phyloP scores from a whole-genome alignment of 2,329 filamentous ascomycete species.

The Fusarium kyushuense region DNA sequence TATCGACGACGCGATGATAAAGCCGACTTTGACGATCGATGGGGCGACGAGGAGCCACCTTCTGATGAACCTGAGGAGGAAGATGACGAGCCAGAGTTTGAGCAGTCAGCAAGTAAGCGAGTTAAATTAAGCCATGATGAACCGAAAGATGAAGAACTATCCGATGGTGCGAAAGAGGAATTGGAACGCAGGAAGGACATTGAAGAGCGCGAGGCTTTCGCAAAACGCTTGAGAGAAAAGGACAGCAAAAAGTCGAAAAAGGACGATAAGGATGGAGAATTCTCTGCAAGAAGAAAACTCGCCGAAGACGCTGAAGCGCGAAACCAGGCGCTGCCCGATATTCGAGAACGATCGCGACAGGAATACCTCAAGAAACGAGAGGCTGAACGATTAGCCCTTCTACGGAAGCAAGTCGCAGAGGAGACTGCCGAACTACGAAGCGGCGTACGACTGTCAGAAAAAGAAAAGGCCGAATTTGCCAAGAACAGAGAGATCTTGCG shows the following conservation, averaged over 20 bases:
- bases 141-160: constrained; percentile 61
- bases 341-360: constrained; percentile 86
- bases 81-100: constrained; percentile 69
- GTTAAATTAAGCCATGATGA: constrained; percentile 73
- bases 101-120: constrained; percentile 78
- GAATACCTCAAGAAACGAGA: constrained; percentile 96
- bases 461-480: constrained; percentile 88
- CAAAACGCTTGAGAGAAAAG: constrained; percentile 78
- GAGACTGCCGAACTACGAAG: constrained; percentile 85
- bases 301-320: constrained; percentile 71
- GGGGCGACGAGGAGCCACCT: constrained; percentile 79
- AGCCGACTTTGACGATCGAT: constrained; percentile 77
- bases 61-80: constrained; percentile 58
- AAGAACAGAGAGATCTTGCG: constrained; percentile 86
- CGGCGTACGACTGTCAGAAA: constrained; percentile 78
- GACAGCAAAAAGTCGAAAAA: constrained; percentile 79
- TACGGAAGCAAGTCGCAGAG: constrained; percentile 90
- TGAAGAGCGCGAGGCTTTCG: constrained; percentile 82
- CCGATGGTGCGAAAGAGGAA: constrained; percentile 70
- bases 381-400: constrained; percentile 83
- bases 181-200: constrained; percentile 73
- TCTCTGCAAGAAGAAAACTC: constrained; percentile 66
- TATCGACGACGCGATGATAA: constrained; percentile 58
- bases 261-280: constrained; percentile 67
- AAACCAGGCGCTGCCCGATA: constrained; percentile 79